Percentiles rank a stretch among this genome's conserved stretches.
Conservation (phyloP, 129 eudicot species). For the Dittrichia graveolens region DNA sequence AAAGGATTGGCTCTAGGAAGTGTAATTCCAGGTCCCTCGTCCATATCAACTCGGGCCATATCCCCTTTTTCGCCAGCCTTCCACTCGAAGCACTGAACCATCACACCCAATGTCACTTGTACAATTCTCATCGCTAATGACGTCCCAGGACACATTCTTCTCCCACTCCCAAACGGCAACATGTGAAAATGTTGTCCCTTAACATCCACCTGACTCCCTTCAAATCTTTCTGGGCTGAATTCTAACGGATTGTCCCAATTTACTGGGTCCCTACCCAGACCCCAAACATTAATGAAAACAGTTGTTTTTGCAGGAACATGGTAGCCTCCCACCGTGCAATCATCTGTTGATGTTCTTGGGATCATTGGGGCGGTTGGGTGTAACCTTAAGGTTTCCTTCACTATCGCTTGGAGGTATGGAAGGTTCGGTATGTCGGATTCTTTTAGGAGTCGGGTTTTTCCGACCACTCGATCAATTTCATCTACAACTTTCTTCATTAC, state of each 20-base stretch:
- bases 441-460: conserved; percentile 43
- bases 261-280: conserved; percentile 50
- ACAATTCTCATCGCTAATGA: conserved; percentile 54
- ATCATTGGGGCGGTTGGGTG: conserved; percentile 70
- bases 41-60: conserved; percentile 49
- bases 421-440: conserved; percentile 68
- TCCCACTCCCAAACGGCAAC: conserved; percentile 69
- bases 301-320: conserved; percentile 51
- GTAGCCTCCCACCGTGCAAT: conserved; percentile 50
- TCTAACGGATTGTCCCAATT: conserved; percentile 57
- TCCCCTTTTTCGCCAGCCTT: conserved; percentile 37
- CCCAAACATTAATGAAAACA: conserved; percentile 59
- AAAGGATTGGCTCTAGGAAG: conserved; percentile 70
- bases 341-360: conserved; percentile 46
- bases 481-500: conserved; percentile 43
- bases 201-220: conserved; percentile 49
- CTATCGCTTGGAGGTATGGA: conserved; percentile 73
- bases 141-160: conserved; percentile 73
- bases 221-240: conserved; percentile 57
- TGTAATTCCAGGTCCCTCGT: conserved; percentile 61
- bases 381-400: conserved; percentile 65
- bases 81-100: conserved; percentile 78
- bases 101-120: conserved; percentile 50
- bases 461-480: conserved; percentile 56
- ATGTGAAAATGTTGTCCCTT: conserved; percentile 65